Evolutionary conservation across 1,139 yeast genomes (phyloP).

Genomic region (Maudiozyma humilis): DNA sequence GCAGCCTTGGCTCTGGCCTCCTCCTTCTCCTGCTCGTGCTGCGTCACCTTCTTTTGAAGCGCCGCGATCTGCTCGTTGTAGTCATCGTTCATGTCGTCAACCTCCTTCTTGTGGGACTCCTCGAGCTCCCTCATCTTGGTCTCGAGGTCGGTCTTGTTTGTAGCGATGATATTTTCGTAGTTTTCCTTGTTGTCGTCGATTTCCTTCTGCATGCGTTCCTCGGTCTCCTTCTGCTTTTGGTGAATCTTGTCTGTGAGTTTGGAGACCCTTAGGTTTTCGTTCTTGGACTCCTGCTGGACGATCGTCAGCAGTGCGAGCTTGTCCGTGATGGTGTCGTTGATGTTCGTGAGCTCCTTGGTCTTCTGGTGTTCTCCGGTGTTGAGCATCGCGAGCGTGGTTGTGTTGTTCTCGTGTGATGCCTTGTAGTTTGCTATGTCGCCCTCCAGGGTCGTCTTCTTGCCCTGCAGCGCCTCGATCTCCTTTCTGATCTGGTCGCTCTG

Average conservation of each 20-base stretch:
- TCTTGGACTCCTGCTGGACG: constrained; percentile 26
- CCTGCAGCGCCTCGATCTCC: constrained; percentile 19
- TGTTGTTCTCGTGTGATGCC: constrained; percentile 16
- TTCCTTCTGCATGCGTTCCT: constrained; percentile 21
- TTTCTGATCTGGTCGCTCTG: constrained; percentile 19
- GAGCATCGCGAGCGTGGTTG: constrained; percentile 21
- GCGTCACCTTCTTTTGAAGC: constrained; percentile 1
- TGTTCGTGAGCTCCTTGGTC: constrained; percentile 19
- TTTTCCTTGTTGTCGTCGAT: constrained; percentile 23
- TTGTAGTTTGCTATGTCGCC: constrained; percentile 17
- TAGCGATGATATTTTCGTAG: constrained; percentile 21
- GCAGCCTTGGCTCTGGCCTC: constrained; percentile 5
- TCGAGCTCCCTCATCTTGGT: constrained; percentile 16
- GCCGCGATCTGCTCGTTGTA: constrained; percentile 14
- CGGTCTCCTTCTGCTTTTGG: constrained; percentile 23
- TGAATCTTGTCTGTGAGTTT: constrained; percentile 25
- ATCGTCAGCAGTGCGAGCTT: constrained; percentile 19
- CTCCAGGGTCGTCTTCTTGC: constrained; percentile 17
- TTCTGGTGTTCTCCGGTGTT: constrained; percentile 22
- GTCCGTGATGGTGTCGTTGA: constrained; percentile 19
- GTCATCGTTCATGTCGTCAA: constrained; percentile 16
- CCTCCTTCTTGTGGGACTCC: constrained; percentile 20
- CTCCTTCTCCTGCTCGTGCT: constrained; percentile 4
- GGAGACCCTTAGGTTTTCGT: constrained; percentile 23
- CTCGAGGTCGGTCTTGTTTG: constrained; percentile 23